Percentiles rank a stretch among this genome's conserved stretches.
These are phyloP conservation scores for Chaetomium sp. DNA, from an alignment of 2,329 filamentous ascomycete genomes.

Conservation along the genomic window DNA sequence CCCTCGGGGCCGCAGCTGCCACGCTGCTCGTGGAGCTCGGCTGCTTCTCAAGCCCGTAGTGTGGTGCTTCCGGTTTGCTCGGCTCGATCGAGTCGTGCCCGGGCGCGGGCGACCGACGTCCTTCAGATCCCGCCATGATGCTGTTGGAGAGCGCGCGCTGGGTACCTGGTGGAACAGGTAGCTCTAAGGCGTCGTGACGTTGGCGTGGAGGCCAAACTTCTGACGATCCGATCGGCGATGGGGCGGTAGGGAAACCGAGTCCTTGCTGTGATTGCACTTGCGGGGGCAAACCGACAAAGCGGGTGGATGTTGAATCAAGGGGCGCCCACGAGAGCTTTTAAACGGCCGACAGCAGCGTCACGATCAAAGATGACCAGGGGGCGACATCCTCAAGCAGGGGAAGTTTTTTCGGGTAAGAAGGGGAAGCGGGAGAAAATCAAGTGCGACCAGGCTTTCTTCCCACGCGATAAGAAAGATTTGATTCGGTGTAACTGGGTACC, in stretches of 20 bases:
- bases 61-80: conserved; percentile 2
- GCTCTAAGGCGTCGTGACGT: background rate
- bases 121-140: conserved; percentile 4
- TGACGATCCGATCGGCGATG: background rate
- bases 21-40: conserved; percentile 12
- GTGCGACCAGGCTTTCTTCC: no score
- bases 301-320: no score
- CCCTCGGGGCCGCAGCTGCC: background rate
- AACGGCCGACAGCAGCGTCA: no score
- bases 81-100: conserved; percentile 13
- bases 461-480: background rate
- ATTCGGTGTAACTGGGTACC: background rate
- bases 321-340: no score
- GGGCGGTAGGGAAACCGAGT: no score
- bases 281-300: no score
- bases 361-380: no score
- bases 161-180: background rate
- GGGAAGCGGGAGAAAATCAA: background rate
- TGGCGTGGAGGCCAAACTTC: background rate
- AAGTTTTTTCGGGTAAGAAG: no score
- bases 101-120: background rate
- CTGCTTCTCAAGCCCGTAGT: conserved; percentile 2
- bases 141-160: no score
- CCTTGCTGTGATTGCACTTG: no score
- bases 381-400: no score